A percentile compares a stretch with the other conserved stretches of the same genome.
These are phyloP conservation scores for Panaeolus cyanescens DNA, from an alignment of 768 basidiomycete species.

Conservation along the genomic window DNA sequence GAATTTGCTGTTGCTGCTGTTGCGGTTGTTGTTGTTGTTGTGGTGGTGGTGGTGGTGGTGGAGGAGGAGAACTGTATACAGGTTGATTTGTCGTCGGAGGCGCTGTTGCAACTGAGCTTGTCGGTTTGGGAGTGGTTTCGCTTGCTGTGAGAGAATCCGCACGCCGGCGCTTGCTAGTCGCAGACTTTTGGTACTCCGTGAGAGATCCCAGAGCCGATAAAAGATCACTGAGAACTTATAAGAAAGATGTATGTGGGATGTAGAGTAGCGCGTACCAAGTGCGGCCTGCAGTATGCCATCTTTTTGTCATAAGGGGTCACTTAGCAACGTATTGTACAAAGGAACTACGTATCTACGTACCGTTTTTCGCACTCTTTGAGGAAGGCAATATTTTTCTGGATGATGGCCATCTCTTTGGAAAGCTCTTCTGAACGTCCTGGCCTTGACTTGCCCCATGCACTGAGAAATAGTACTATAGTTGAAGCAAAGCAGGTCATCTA, in stretches of 20 bases:
- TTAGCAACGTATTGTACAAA: too few species aligned
- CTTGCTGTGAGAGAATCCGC: conserved; percentile 14
- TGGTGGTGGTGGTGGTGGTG: neutral
- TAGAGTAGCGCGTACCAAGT: conserved; percentile 31
- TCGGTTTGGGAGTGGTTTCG: neutral
- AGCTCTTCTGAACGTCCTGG: conserved; percentile 39
- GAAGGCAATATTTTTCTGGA: conserved; percentile 52
- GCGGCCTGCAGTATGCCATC: conserved; percentile 42
- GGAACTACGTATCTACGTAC: conserved; percentile 26
- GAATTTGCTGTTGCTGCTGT: neutral
- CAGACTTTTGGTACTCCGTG: conserved; percentile 47
- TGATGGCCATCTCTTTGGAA: conserved; percentile 47
- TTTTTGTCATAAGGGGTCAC: too few species aligned
- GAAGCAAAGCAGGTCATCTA: conserved; percentile 38
- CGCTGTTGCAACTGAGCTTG: neutral
- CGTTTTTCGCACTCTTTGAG: conserved; percentile 39
- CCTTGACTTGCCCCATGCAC: conserved; percentile 52
- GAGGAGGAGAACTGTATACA: neutral
- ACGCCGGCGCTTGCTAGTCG: conserved; percentile 49
- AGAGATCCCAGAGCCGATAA: conserved; percentile 58
- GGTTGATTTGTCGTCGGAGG: too few species aligned
- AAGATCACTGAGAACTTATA: conserved; percentile 47
- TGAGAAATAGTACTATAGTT: conserved; percentile 55
- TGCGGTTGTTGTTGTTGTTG: neutral
- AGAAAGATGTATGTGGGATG: conserved; percentile 12